A percentile compares a stretch with the other conserved stretches of the same genome.
Conservation (phyloP, 768 basidiomycete species). For the Leccinum imitatum region DNA sequence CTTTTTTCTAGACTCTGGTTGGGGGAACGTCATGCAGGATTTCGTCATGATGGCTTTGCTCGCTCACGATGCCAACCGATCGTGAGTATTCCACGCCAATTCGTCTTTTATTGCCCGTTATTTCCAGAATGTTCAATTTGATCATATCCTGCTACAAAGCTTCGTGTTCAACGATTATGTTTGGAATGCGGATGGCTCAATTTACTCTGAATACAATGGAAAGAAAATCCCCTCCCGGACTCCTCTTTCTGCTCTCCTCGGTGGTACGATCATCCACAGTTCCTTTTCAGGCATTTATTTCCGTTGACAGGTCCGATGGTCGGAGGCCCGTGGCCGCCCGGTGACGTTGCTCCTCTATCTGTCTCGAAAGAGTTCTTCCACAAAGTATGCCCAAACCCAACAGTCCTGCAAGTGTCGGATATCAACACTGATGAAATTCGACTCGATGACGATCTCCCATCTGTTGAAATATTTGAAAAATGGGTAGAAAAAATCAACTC, state of each 20-base stretch:
- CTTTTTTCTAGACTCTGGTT: slow-evolving; percentile 34
- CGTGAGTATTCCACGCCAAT: slow-evolving; percentile 25
- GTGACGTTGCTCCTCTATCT: slow-evolving; percentile 34
- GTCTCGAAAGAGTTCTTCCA: slow-evolving; percentile 38
- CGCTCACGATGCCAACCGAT: slow-evolving; percentile 34
- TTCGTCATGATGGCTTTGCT: slow-evolving; percentile 37
- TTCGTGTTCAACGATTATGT: slow-evolving; percentile 46
- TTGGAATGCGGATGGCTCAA: slow-evolving; percentile 37
- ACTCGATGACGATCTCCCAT: slow-evolving; percentile 24
- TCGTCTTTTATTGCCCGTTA: not conserved
- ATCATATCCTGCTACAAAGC: slow-evolving; percentile 19
- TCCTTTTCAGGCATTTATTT: not conserved
- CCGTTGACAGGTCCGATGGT: slow-evolving; percentile 39
- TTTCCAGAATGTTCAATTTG: slow-evolving; percentile 4
- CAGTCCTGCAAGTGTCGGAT: slow-evolving; percentile 30
- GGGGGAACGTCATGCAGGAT: slow-evolving; percentile 45
- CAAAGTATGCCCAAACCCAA: slow-evolving; percentile 41
- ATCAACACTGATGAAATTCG: slow-evolving; percentile 33
- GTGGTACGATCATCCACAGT: slow-evolving; percentile 28
- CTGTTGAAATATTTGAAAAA: slow-evolving; percentile 32
- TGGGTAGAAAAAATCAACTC: slow-evolving; percentile 38
- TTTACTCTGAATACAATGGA: slow-evolving; percentile 38
- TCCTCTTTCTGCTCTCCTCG: slow-evolving; percentile 41
- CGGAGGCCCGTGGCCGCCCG: slow-evolving; percentile 38
- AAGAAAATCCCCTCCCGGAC: slow-evolving; percentile 39